Percentiles rank a stretch among this genome's conserved stretches.
Conservation (phyloP, 495 filamentous ascomycete genomes). For the Penicillium herquei region DNA sequence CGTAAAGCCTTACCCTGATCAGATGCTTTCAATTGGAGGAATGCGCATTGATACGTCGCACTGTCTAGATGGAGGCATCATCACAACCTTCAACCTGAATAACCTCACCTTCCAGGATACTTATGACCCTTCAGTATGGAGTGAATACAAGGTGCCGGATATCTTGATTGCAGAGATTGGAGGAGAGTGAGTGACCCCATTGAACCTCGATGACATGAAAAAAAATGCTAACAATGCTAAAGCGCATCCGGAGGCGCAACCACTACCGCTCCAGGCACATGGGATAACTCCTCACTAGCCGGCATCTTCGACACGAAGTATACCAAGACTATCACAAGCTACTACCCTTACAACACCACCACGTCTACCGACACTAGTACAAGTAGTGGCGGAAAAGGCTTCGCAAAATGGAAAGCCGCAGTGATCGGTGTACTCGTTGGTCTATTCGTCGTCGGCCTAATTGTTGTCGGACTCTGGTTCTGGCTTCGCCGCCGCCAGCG, state of each 20-base stretch:
- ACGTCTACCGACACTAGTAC: conserved; percentile 7
- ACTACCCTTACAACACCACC: conserved; percentile 56
- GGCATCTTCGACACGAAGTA: conserved; percentile 58
- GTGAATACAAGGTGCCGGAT: conserved; percentile 62
- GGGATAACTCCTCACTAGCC: conserved; percentile 49
- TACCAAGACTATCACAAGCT: conserved; percentile 51
- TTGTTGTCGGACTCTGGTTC: conserved; percentile 53
- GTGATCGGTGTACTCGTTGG: conserved; percentile 67
- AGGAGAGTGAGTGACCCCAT: conserved; percentile 45
- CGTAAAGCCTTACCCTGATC: conserved; percentile 66
- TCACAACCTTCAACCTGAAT: conserved; percentile 66
- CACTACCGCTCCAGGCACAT: conserved; percentile 45
- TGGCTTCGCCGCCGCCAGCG: conserved; percentile 49
- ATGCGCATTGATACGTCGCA: conserved; percentile 14
- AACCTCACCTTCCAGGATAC: conserved; percentile 51
- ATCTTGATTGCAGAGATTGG: conserved; percentile 58
- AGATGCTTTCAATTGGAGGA: conserved; percentile 72
- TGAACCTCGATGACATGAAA: not conserved
- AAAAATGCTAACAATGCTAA: not conserved
- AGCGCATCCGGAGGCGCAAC: conserved; percentile 60
- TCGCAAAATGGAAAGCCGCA: conserved; percentile 60
- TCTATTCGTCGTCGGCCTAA: conserved; percentile 56
- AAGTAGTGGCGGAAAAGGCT: conserved; percentile 27
- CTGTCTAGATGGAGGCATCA: conserved; percentile 55
- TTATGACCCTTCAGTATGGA: conserved; percentile 59